Evolutionary conservation across 2,329 filamentous ascomycete genomes (phyloP).

Genomic region (Fusarium sp.): DNA sequence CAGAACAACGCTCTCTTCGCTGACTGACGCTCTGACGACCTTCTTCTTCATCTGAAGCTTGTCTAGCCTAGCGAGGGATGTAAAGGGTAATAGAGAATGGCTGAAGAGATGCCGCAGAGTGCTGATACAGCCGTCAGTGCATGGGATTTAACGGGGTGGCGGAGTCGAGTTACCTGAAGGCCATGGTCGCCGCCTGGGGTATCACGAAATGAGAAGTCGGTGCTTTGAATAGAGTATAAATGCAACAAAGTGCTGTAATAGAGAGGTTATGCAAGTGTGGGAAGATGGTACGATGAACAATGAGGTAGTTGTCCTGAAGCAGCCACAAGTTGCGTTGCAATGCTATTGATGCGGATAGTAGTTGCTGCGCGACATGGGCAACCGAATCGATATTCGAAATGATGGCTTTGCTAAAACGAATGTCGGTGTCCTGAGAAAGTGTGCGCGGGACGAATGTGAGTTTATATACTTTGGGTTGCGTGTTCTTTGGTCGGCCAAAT

Average conservation of each 20-base stretch:
- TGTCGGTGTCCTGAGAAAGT: not conserved
- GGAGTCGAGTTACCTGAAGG: not conserved
- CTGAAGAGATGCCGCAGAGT: slow-evolving; percentile 3
- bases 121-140: not conserved
- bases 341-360: too few species aligned
- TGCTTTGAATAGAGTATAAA: not conserved
- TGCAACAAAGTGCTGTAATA: too few species aligned
- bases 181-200: not conserved
- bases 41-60: slow-evolving; percentile 1
- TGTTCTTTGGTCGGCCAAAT: not conserved
- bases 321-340: too few species aligned
- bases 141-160: too few species aligned
- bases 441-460: not conserved
- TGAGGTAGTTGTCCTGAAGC: too few species aligned
- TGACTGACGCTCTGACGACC: slow-evolving; percentile 6
- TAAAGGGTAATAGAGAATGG: not conserved
- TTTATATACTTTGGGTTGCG: not conserved
- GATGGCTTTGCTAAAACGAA: too few species aligned
- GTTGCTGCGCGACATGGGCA: too few species aligned
- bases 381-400: too few species aligned
- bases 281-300: too few species aligned
- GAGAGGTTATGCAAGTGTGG: too few species aligned
- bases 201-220: not conserved
- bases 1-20: slow-evolving; percentile 2
- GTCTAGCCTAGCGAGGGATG: not conserved